Evolutionary conservation across 345 rosid genomes (phyloP).

Genomic region (Sonneratia caseolaris): DNA sequence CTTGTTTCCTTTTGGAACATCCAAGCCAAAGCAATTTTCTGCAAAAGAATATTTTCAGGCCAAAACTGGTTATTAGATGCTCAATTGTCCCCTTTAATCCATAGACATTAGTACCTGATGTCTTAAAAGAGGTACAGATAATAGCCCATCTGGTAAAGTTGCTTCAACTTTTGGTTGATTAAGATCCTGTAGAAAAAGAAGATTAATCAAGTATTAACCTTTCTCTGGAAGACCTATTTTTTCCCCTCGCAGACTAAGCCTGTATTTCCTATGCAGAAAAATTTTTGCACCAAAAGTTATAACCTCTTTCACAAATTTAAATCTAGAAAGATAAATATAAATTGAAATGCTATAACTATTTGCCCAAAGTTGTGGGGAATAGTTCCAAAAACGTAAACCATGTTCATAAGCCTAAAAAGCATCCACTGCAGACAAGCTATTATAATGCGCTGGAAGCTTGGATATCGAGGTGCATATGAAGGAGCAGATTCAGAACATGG

Average conservation of each 20-base stretch:
- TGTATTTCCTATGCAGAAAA: background rate
- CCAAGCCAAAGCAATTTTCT: slow-evolving; percentile 98
- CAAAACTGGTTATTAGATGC: background rate
- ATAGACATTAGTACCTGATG: slow-evolving; percentile 63
- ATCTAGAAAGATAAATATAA: background rate
- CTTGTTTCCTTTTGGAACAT: slow-evolving; percentile 89
- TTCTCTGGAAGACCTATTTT: slow-evolving; percentile 7
- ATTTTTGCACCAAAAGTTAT: background rate
- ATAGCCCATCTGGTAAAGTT: slow-evolving; percentile 60
- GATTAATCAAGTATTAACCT: slow-evolving; percentile 9
- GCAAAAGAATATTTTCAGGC: slow-evolving; percentile 19
- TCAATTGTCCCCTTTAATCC: slow-evolving; percentile 2
- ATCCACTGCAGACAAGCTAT: background rate
- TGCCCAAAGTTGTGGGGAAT: background rate
- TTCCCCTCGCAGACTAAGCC: background rate
- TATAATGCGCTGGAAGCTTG: background rate
- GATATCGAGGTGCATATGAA: background rate
- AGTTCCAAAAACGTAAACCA: background rate
- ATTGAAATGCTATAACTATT: background rate
- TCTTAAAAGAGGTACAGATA: slow-evolving; percentile 76
- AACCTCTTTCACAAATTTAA: background rate
- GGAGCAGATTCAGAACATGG: background rate
- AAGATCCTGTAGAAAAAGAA: slow-evolving; percentile 49
- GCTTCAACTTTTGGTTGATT: slow-evolving; percentile 77
- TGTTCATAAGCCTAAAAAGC: background rate